Evolutionary conservation across 306 rosid species (phyloP).

Genomic region (Trifolium fragiferum): DNA sequence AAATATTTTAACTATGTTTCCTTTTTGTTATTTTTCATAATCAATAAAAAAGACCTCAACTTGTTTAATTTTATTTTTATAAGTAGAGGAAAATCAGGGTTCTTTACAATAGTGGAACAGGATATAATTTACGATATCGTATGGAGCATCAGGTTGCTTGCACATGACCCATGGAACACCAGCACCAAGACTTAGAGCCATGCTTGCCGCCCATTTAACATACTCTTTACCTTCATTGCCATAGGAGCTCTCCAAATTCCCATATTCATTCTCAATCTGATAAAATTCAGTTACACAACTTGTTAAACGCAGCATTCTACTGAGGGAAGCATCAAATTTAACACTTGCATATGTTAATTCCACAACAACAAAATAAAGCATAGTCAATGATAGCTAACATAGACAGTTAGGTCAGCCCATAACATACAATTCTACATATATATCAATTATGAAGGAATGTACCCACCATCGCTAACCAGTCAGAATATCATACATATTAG

Average conservation of each 20-base stretch:
- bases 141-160: slow-evolving; percentile 92
- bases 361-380: slow-evolving; percentile 30
- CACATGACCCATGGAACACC: slow-evolving; percentile 99
- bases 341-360: slow-evolving; percentile 30
- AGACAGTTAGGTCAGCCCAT: slow-evolving; percentile 26
- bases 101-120: slow-evolving; percentile 36
- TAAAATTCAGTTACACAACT: slow-evolving; percentile 38
- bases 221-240: slow-evolving; percentile 87
- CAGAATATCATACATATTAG: slow-evolving; percentile 8
- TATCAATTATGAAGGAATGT: slow-evolving; percentile 23
- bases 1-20: slow-evolving; percentile 18
- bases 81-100: slow-evolving; percentile 32
- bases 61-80: slow-evolving; percentile 19
- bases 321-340: slow-evolving; percentile 30
- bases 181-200: slow-evolving; percentile 92
- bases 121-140: slow-evolving; percentile 61
- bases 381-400: slow-evolving; percentile 18
- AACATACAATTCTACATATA: neutral
- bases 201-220: slow-evolving; percentile 86
- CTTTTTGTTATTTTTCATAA: slow-evolving; percentile 16
- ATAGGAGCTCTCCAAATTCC: slow-evolving; percentile 77
- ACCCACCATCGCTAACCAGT: slow-evolving; percentile 11
- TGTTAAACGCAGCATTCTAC: slow-evolving; percentile 41
- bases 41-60: slow-evolving; percentile 28
- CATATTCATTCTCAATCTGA: slow-evolving; percentile 99